Percentiles rank a stretch among this genome's conserved stretches.
Evolutionary conservation across 2,329 filamentous ascomycete species (phyloP).

Genomic region (Aspergillus ibericus): DNA sequence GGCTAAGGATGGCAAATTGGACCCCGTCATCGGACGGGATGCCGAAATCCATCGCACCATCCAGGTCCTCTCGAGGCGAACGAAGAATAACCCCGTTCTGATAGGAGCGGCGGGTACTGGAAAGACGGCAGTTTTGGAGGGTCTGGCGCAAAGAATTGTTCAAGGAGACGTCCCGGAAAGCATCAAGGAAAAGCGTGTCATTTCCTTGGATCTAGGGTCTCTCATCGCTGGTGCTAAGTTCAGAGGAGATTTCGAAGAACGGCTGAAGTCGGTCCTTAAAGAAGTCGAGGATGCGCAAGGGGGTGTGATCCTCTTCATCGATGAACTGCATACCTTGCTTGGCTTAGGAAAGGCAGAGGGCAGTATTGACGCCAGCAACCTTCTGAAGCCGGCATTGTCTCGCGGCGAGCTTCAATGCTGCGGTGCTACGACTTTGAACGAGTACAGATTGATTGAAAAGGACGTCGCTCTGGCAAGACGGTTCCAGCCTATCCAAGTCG

Average conservation of each 20-base stretch:
- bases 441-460: constrained; percentile 93
- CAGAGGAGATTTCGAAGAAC: constrained; percentile 91
- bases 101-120: constrained; percentile 89
- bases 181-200: constrained; percentile 89
- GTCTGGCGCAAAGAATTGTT: constrained; percentile 84
- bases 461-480: constrained; percentile 88
- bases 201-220: constrained; percentile 83
- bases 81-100: constrained; percentile 95
- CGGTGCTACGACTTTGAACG: constrained; percentile 87
- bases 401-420: constrained; percentile 93
- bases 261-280: constrained; percentile 84
- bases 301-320: constrained; percentile 89
- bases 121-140: constrained; percentile 91
- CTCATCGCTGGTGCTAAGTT: constrained; percentile 96
- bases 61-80: constrained; percentile 85
- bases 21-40: constrained; percentile 93
- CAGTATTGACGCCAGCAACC: constrained; percentile 92
- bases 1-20: constrained; percentile 84
- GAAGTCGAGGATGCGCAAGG: constrained; percentile 89
- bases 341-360: constrained; percentile 94
- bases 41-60: constrained; percentile 91
- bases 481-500: constrained; percentile 93
- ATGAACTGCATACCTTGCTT: constrained; percentile 87
- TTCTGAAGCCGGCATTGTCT: constrained; percentile 90
- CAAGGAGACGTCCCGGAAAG: constrained; percentile 92